Evolutionary conservation across 2,329 filamentous ascomycete species (phyloP), one percentile per base, ranked within the genome.

Genomic region (Diaporthe sp.): DNA sequence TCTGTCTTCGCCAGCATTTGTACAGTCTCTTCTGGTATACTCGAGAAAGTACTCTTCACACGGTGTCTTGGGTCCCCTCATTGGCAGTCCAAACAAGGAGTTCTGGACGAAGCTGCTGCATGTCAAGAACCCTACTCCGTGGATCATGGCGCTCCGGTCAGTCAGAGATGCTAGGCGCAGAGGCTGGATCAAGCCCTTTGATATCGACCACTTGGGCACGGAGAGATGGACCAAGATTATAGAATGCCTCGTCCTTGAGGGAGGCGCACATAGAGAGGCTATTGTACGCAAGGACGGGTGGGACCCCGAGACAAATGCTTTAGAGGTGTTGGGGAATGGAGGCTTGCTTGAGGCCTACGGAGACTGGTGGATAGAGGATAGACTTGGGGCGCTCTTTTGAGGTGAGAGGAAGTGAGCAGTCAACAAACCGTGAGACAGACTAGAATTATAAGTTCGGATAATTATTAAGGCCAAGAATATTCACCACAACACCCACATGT

Each of bases 101-200:
- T 82, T 83, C 51, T 75, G 37, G 39, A 81, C 79, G 0, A 76
- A 70, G 1, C 67, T 75, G 2, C 57, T 75, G 39, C 70, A 72
- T 31, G 71, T 60, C 37, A 51, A 73, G n/a, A 46, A 68, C 0
- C 77, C 71, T 9, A 84, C 82, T 1, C 77, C 82, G 1, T 84
- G 83, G 83, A 60, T 83, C 25, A 71, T 79, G 13, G 49, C 82
- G 7, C 78, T 84, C 42, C 78, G 82, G 0, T 82, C 83, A 49
- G 68, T 84, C 8, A 79, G 83, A 0, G 81, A 83, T 34, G 82
- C 83, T 1, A 77, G 76, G 19, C 78, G 82, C 19, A 75, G 82
- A 10, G 79, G 77, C 1, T 84, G 81, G 80, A 83, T 84, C 13
- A 78, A 80, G 46, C 76, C 78, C 8, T 82, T 82, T 34, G 82